These are phyloP conservation scores for Brettanomyces sp. DNA, from an alignment of 805 yeast species.

Conservation along the genomic window DNA sequence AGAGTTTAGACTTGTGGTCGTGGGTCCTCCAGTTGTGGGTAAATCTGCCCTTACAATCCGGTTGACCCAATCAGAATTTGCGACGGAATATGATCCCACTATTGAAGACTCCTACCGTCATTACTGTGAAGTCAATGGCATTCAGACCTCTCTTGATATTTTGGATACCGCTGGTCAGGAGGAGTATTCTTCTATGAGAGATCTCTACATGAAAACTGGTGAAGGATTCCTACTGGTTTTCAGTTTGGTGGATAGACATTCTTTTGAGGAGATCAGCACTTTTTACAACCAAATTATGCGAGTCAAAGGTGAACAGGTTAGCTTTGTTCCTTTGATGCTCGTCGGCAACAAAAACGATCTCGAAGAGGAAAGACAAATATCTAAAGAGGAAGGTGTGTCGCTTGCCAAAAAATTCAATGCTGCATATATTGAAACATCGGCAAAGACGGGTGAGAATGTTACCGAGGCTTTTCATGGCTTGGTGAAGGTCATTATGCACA, in stretches of 20 bases:
- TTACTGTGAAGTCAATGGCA: conserved; percentile 74
- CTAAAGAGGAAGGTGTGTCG: conserved; percentile 45
- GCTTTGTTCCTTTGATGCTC: conserved; percentile 65
- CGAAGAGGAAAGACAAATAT: conserved; percentile 52
- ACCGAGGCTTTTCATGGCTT: conserved; percentile 26
- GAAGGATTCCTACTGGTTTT: conserved; percentile 89
- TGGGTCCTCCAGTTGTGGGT: conserved; percentile 99
- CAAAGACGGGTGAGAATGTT: conserved; percentile 84
- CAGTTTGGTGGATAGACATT: conserved; percentile 73
- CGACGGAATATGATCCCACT: conserved; percentile 97
- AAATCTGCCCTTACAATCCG: conserved; percentile 94
- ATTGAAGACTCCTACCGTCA: conserved; percentile 90
- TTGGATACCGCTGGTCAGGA: conserved; percentile 98
- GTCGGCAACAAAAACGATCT: conserved; percentile 75
- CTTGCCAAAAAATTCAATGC: conserved; percentile 61
- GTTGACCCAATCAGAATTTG: conserved; percentile 88
- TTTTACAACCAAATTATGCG: conserved; percentile 46
- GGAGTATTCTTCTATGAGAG: conserved; percentile 88
- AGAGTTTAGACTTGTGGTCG: conserved; percentile 90
- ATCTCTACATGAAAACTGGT: conserved; percentile 92
- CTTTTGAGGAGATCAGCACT: conserved; percentile 75
- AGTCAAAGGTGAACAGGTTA: conserved; percentile 38
- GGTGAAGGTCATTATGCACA: conserved; percentile 24
- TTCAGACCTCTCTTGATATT: conserved; percentile 72
- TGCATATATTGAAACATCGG: conserved; percentile 85